These are phyloP conservation scores for Peribolospora kevripleyi DNA, from an alignment of 768 basidiomycete genomes.

Conservation along the genomic window DNA sequence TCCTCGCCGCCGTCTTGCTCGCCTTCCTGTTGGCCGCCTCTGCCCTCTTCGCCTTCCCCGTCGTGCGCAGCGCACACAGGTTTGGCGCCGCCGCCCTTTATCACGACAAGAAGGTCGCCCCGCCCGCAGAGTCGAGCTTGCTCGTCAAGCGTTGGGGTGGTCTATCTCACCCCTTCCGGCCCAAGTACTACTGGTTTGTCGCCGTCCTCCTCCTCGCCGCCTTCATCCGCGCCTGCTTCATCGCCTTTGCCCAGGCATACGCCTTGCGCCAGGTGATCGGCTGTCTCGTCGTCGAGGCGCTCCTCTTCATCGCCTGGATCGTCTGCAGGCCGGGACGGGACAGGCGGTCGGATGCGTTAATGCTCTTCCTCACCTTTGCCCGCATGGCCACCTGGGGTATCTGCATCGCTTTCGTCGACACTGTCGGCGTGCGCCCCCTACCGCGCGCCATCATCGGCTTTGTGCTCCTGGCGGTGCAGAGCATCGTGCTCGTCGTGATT, in stretches of 20 bases:
- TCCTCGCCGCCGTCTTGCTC: slow-evolving; percentile 50
- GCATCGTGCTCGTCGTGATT: too few species aligned
- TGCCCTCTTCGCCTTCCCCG: slow-evolving; percentile 27
- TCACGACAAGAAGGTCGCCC: slow-evolving; percentile 21
- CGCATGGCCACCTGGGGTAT: too few species aligned
- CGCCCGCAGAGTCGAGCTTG: slow-evolving; percentile 34
- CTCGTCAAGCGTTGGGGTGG: slow-evolving; percentile 18
- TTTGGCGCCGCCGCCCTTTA: slow-evolving; percentile 23
- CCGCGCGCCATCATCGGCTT: too few species aligned
- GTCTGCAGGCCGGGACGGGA: slow-evolving; percentile 8
- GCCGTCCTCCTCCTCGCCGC: slow-evolving; percentile 32
- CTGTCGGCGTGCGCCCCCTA: too few species aligned
- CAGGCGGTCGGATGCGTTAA: slow-evolving; percentile 5
- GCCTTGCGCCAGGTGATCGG: slow-evolving; percentile 8
- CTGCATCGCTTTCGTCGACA: too few species aligned
- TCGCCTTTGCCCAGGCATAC: slow-evolving; percentile 17
- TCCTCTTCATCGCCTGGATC: slow-evolving; percentile 5
- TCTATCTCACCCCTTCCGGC: slow-evolving; percentile 34
- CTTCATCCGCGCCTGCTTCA: slow-evolving; percentile 46
- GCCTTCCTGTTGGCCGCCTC: slow-evolving; percentile 30
- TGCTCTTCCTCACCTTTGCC: slow-evolving; percentile 3
- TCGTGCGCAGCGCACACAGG: slow-evolving; percentile 28
- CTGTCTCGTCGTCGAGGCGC: slow-evolving; percentile 4
- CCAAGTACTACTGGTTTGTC: slow-evolving; percentile 44
- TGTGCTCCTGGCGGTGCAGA: too few species aligned